Conservation (phyloP, 306 rosid species). For the Mimosa pudica region DNA sequence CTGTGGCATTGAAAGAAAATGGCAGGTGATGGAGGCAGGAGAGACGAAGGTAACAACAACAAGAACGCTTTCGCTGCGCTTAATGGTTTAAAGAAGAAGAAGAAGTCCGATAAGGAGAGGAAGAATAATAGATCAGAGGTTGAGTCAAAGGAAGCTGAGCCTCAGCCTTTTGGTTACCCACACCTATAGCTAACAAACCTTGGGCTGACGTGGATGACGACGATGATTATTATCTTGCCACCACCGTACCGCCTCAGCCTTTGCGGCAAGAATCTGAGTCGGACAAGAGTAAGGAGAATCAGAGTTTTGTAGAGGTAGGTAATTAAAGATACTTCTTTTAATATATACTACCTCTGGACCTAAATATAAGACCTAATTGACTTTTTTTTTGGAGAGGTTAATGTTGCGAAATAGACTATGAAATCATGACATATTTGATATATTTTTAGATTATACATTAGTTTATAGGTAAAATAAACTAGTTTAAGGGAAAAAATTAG, state of each 20-base stretch:
- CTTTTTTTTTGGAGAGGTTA: too few relatives aligned
- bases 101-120: slow-evolving; percentile 83
- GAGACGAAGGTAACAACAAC: slow-evolving; percentile 83
- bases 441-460: too few relatives aligned
- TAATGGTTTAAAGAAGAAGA: slow-evolving; percentile 83
- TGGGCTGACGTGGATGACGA: slow-evolving; percentile 99
- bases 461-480: too few relatives aligned
- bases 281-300: slow-evolving; percentile 49
- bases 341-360: too few relatives aligned
- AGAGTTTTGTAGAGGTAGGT: slow-evolving; percentile 61
- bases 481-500: too few relatives aligned
- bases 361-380: too few relatives aligned
- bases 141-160: slow-evolving; percentile 54
- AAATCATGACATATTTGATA: too few relatives aligned
- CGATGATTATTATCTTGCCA: slow-evolving; percentile 58
- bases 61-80: slow-evolving; percentile 89
- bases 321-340: not conserved
- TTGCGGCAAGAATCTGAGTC: slow-evolving; percentile 60
- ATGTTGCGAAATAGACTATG: too few relatives aligned
- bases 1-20: slow-evolving; percentile 41
- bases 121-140: slow-evolving; percentile 57
- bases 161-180: slow-evolving; percentile 79
- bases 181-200: slow-evolving; percentile 62
- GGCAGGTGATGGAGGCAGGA: slow-evolving; percentile 88
- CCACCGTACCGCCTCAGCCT: slow-evolving; percentile 77